Evolutionary conservation across 2,329 filamentous ascomycete species (phyloP), one percentile per base, ranked within the genome.

Genomic region (Colletotrichum sp.): DNA sequence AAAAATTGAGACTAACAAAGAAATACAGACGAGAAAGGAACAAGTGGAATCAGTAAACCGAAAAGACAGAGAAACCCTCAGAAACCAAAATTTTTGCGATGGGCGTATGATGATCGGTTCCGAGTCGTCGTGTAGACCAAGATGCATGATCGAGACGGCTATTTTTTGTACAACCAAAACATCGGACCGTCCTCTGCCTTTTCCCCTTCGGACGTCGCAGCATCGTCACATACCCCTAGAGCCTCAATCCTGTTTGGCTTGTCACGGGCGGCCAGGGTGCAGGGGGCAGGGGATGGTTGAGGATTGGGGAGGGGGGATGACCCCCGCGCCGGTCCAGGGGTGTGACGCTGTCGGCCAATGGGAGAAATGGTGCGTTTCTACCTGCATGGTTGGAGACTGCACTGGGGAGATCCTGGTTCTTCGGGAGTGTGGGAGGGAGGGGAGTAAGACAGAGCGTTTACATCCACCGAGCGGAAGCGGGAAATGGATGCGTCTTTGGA

Each of bases 151-250:
- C n/a, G 43, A 52, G n/a, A 52, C 43, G 43, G 43, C 43, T 52
- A 52, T 52, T 52, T 52, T 52, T 52, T 52, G 43, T 52, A 52
- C 43, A 52, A 52, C 43, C 66, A 43, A 70, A 64, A 73, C 66
- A 70, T 70, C 60, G 60, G 66, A 58, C 56, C 69, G 62, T 38
- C 24, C 56, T 26, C 26, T 52, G 18, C 52, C 52, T 34, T 52
- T 21, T 18, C 66, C 18, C 66, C 24, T 61, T 34, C 43, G 73
- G 56, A 73, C 36, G 73, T 73, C 70, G 70, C 73, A 73, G 73
- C 48, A 66, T 38, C 70, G 70, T 76, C 70, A 69, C 70, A 76
- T 21, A 73, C 28, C 28, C 64, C 58, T 24, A 48, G 69, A 75
- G 73, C 73, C 73, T 56, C 69, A 75, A 30, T 15, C 48, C 28